These are phyloP conservation scores for Saccharomyces jurei DNA, from an alignment of 805 yeast genomes.

Conservation along the genomic window DNA sequence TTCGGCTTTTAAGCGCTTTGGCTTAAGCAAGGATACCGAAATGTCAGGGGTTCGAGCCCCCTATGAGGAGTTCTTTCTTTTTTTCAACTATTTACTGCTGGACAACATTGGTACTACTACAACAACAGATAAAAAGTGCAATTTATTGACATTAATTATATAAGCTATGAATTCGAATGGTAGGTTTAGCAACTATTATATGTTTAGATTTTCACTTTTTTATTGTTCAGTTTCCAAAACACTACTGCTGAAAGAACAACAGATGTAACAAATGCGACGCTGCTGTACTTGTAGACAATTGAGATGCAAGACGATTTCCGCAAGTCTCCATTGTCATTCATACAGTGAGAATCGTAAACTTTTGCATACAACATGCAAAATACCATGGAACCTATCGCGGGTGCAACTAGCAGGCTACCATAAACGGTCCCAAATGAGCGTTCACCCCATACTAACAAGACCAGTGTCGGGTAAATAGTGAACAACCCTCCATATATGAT, in stretches of 20 bases:
- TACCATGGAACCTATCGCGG: conserved; percentile 69
- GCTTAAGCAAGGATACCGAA: conserved; percentile 36
- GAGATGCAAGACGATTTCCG: conserved; percentile 11
- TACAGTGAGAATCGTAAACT: conserved; percentile 41
- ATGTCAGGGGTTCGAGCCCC: conserved; percentile 47
- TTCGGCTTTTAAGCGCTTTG: conserved; percentile 48
- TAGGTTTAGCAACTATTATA: neutral
- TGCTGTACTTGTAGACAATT: conserved; percentile 14
- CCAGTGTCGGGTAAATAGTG: conserved; percentile 78
- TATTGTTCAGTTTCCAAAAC: conserved; percentile 9
- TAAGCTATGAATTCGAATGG: neutral
- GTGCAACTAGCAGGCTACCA: conserved; percentile 84
- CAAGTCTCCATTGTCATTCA: conserved; percentile 1
- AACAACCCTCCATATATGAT: conserved; percentile 73
- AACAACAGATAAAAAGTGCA: neutral
- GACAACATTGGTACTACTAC: neutral
- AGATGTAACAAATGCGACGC: conserved; percentile 8
- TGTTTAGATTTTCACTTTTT: conserved; percentile 1
- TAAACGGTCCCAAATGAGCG: conserved; percentile 86
- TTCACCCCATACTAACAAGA: conserved; percentile 80
- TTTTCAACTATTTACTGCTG: neutral
- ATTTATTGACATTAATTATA: neutral
- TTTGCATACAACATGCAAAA: conserved; percentile 66
- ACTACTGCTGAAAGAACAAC: conserved; percentile 6
- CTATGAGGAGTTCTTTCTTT: conserved; percentile 38